These are phyloP conservation scores for Colletotrichum lini DNA, from an alignment of 2,329 filamentous ascomycete species.

Conservation along the genomic window DNA sequence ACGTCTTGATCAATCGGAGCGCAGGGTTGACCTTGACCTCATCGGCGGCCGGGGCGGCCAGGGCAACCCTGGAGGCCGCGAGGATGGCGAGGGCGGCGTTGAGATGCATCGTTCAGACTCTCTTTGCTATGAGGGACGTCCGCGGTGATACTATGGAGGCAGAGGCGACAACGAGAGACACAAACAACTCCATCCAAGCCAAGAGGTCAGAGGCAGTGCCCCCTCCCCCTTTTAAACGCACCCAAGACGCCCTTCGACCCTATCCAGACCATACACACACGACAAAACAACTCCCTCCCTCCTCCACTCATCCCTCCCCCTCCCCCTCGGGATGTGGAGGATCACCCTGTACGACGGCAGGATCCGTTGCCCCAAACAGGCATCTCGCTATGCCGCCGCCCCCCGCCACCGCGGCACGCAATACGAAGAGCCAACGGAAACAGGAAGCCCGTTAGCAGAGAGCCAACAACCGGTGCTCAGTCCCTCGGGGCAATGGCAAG, in stretches of 20 bases:
- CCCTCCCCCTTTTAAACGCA: slow-evolving; percentile 17
- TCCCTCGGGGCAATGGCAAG: slow-evolving; percentile 33
- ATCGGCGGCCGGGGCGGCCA: slow-evolving; percentile 38
- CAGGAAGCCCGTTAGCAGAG: slow-evolving; percentile 31
- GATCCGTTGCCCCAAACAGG: slow-evolving; percentile 39
- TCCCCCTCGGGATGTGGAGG: slow-evolving; percentile 10
- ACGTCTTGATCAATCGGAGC: slow-evolving; percentile 54
- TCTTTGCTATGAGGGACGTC: not conserved
- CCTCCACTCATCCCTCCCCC: not conserved
- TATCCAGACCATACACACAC: not conserved
- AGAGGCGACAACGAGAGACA: not conserved
- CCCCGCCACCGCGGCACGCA: slow-evolving; percentile 18
- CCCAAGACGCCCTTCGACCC: no score
- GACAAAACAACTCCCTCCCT: not conserved
- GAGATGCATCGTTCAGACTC: slow-evolving; percentile 36
- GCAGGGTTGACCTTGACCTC: slow-evolving; percentile 33
- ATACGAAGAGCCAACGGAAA: slow-evolving; percentile 22
- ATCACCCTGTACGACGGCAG: slow-evolving; percentile 32
- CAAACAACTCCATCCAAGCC: not conserved
- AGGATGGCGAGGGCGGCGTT: slow-evolving; percentile 41
- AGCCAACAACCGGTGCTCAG: not conserved
- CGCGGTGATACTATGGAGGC: not conserved
- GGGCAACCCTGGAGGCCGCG: slow-evolving; percentile 39
- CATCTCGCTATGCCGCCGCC: slow-evolving; percentile 28
- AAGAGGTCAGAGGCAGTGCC: not conserved